Percentiles rank a stretch among this genome's conserved stretches.
Evolutionary conservation across 1,284 basidiomycete species (phyloP).

Genomic region (Fomitopsis pinicola): DNA sequence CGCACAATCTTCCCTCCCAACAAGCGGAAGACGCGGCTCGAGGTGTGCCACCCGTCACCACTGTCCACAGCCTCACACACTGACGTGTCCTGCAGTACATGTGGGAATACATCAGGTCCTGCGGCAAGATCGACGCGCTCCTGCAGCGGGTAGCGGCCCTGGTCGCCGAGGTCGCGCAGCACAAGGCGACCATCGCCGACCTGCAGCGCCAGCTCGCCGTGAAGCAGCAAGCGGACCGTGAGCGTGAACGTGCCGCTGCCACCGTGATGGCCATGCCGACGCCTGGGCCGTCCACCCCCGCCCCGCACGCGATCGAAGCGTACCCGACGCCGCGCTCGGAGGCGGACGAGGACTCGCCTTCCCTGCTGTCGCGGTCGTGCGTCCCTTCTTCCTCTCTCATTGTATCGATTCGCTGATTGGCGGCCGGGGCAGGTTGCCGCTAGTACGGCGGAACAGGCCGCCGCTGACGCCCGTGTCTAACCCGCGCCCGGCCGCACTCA

Average conservation of each 20-base stretch:
- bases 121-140: neutral
- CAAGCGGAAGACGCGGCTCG: slow-evolving; percentile 1
- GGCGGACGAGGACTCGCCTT: neutral
- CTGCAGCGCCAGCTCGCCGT: neutral
- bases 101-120: neutral
- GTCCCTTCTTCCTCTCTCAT: neutral
- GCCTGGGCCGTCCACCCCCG: neutral
- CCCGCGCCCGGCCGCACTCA: neutral
- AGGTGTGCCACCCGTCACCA: neutral
- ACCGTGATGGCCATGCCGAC: neutral
- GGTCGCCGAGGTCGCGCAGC: neutral
- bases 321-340: neutral
- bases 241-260: neutral
- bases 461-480: neutral
- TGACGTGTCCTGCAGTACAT: neutral
- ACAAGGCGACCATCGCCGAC: neutral
- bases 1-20: neutral
- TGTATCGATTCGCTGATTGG: neutral
- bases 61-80: neutral
- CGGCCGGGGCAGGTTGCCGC: neutral
- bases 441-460: neutral
- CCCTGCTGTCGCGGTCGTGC: neutral
- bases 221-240: neutral
- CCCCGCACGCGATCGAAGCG: neutral
- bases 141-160: neutral